Percentiles rank a stretch among this genome's conserved stretches.
Evolutionary conservation across 1,284 basidiomycete genomes (phyloP).

Genomic region (Marasmius sp.): DNA sequence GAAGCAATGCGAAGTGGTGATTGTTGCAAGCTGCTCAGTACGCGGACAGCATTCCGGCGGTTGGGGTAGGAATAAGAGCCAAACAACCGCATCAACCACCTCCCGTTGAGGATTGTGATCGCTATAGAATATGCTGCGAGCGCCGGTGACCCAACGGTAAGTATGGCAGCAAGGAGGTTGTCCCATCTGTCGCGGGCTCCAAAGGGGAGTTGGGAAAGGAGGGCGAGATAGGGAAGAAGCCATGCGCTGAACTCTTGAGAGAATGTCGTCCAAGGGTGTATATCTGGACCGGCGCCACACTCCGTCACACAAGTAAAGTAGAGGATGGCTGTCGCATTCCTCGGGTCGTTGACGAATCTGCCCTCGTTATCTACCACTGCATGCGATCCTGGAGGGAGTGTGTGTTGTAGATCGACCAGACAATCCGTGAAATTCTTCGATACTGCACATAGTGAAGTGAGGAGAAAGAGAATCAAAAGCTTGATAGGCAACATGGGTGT

Average conservation of each 20-base stretch:
- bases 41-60: slow-evolving; percentile 23
- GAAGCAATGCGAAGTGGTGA: slow-evolving; percentile 28
- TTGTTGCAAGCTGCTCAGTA: slow-evolving; percentile 36
- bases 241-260: slow-evolving; percentile 26
- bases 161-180: slow-evolving; percentile 30
- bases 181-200: slow-evolving; percentile 26
- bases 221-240: slow-evolving; percentile 29
- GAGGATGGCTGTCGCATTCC: slow-evolving; percentile 21
- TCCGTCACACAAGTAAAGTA: slow-evolving; percentile 20
- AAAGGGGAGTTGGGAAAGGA: slow-evolving; percentile 28
- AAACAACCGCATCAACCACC: slow-evolving; percentile 34
- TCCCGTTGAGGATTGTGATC: slow-evolving; percentile 35
- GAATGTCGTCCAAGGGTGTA: slow-evolving; percentile 24
- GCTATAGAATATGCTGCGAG: slow-evolving; percentile 38
- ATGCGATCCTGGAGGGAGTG: too few relatives aligned
- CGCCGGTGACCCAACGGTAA: slow-evolving; percentile 37
- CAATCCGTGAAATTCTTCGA: too few relatives aligned
- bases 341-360: slow-evolving; percentile 11
- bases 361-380: slow-evolving; percentile 9
- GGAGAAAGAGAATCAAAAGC: too few relatives aligned
- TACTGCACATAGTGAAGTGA: too few relatives aligned
- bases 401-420: too few relatives aligned
- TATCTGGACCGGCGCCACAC: slow-evolving; percentile 18
- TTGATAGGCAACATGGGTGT: too few relatives aligned
- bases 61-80: slow-evolving; percentile 28